These are phyloP conservation scores for Hymenoscyphus fructigenus DNA, from an alignment of 2,329 filamentous ascomycete species.

Conservation along the genomic window DNA sequence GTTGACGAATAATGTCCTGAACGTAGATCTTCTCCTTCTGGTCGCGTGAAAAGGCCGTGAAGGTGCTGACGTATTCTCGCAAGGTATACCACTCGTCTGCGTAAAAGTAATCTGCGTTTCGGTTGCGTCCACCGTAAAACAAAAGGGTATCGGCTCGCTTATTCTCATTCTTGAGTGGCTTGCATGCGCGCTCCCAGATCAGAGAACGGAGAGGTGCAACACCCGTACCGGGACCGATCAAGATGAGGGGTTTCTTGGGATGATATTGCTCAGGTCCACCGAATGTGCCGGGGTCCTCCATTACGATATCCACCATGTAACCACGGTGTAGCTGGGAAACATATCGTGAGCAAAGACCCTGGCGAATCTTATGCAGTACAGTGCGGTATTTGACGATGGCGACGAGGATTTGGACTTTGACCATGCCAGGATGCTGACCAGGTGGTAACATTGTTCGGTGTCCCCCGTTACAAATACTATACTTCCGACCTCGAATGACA, in stretches of 20 bases:
- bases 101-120: constrained; percentile 77
- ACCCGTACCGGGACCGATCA: constrained; percentile 83
- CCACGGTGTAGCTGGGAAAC: constrained; percentile 61
- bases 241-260: constrained; percentile 56
- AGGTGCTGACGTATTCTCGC: constrained; percentile 51
- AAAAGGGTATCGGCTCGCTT: constrained; percentile 48
- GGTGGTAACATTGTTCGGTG: constrained; percentile 18
- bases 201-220: constrained; percentile 81
- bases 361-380: constrained; percentile 76
- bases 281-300: not conserved
- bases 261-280: constrained; percentile 42
- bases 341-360: constrained; percentile 90
- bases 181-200: constrained; percentile 65
- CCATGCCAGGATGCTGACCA: constrained; percentile 29
- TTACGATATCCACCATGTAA: constrained; percentile 36
- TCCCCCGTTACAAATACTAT: constrained; percentile 83
- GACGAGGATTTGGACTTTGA: constrained; percentile 69
- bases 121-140: constrained; percentile 83
- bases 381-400: constrained; percentile 92
- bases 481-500: constrained; percentile 81
- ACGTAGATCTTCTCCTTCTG: constrained; percentile 65
- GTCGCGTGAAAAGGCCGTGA: constrained; percentile 71
- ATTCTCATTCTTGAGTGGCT: constrained; percentile 28
- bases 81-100: constrained; percentile 64
- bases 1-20: constrained; percentile 43